phyloP scores from a whole-genome alignment of 192 early-diverging fungal genomes.

The Coemansia sp. region DNA sequence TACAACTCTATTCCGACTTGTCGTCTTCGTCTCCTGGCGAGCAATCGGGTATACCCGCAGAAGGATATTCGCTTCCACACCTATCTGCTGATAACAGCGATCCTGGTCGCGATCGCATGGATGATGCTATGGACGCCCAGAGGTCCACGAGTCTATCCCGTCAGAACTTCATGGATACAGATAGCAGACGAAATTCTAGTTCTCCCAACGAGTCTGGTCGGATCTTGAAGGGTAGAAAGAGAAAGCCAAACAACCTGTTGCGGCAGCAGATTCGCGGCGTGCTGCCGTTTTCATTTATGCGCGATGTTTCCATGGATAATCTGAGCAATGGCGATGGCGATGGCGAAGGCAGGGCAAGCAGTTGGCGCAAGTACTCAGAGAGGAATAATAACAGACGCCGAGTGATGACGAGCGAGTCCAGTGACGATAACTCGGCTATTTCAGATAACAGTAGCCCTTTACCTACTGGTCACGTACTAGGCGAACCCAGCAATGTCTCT shows the following conservation, averaged over 20 bases:
- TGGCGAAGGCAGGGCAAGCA: slow-evolving; percentile 17
- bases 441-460: neutral
- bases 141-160: neutral
- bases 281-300: slow-evolving; percentile 51
- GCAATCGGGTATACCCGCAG: neutral
- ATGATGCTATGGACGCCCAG: neutral
- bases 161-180: neutral
- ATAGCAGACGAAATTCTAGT: neutral
- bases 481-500: neutral
- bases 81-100: neutral
- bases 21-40: slow-evolving; percentile 2
- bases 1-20: slow-evolving; percentile 14
- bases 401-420: slow-evolving; percentile 24
- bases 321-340: slow-evolving; percentile 21
- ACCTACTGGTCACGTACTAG: neutral
- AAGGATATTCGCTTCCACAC: neutral
- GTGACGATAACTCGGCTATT: neutral
- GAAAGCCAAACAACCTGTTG: slow-evolving; percentile 20
- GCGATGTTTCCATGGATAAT: slow-evolving; percentile 25
- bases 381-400: slow-evolving; percentile 7
- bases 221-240: slow-evolving; percentile 25
- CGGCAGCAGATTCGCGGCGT: slow-evolving; percentile 46
- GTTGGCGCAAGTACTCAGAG: slow-evolving; percentile 6
- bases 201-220: neutral
- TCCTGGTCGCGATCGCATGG: neutral